Conservation (phyloP, 768 basidiomycete genomes). For the Dendrothele bispora region DNA sequence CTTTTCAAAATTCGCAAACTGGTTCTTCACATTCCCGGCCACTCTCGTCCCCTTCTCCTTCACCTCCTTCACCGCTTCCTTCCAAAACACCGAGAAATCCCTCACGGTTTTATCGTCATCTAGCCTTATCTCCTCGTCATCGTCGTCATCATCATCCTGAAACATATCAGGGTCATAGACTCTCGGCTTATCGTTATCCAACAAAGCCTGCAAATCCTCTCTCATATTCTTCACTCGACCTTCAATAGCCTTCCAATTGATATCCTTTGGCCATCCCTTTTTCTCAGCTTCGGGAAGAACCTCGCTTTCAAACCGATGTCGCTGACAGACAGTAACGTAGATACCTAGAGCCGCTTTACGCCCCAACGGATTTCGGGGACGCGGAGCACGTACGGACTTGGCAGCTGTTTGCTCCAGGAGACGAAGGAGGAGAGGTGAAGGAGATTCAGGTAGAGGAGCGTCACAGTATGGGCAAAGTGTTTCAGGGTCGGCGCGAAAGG, state of each 20-base stretch:
- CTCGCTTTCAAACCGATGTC: constrained; percentile 75
- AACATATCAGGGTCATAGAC: too few species aligned
- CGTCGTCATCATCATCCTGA: constrained; percentile 18
- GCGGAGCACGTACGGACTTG: constrained; percentile 60
- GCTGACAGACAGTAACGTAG: constrained; percentile 71
- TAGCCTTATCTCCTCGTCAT: too few species aligned
- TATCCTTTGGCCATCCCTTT: constrained; percentile 75
- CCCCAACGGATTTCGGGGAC: constrained; percentile 69
- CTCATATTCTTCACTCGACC: constrained; percentile 55
- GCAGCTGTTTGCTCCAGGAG: constrained; percentile 51
- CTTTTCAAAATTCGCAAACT: constrained; percentile 79
- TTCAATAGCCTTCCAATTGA: constrained; percentile 61
- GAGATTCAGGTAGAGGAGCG: constrained; percentile 57
- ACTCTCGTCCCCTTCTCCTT: constrained; percentile 64
- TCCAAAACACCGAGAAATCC: constrained; percentile 55
- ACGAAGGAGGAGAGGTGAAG: constrained; percentile 56
- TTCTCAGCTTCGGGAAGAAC: constrained; percentile 69
- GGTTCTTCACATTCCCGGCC: constrained; percentile 66
- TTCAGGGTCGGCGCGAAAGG: constrained; percentile 66
- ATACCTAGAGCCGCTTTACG: constrained; percentile 51
- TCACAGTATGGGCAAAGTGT: constrained; percentile 85
- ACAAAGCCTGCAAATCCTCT: constrained; percentile 44
- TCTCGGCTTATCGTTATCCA: too few species aligned
- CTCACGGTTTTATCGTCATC: constrained; percentile 21
- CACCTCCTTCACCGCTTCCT: constrained; percentile 60